These are phyloP conservation scores for Mycena amicta DNA, from an alignment of 768 basidiomycete species.

Conservation along the genomic window DNA sequence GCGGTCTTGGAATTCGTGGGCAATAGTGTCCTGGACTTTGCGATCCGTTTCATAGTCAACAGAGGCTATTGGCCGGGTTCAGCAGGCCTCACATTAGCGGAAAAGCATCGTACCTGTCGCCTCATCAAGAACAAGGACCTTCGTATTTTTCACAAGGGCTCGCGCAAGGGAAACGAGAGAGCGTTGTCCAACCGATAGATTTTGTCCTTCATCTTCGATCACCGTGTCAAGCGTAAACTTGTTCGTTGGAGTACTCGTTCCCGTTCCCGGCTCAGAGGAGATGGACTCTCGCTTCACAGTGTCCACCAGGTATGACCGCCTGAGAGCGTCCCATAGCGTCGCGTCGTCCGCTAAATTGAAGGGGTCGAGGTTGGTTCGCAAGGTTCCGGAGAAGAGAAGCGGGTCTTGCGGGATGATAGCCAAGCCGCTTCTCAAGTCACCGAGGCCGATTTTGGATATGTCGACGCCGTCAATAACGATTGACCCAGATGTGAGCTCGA, in stretches of 20 bases:
- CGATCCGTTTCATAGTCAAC: constrained; percentile 89
- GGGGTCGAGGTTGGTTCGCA: constrained; percentile 89
- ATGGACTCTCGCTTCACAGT: constrained; percentile 32
- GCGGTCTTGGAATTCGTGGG: constrained; percentile 78
- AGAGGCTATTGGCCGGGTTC: too few species aligned
- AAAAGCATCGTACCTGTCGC: constrained; percentile 74
- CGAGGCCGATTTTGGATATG: constrained; percentile 77
- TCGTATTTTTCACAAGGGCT: constrained; percentile 84
- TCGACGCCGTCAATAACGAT: constrained; percentile 85
- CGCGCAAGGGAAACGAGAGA: constrained; percentile 86
- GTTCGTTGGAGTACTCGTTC: constrained; percentile 47
- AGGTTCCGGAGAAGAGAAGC: constrained; percentile 68
- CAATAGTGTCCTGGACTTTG: constrained; percentile 90
- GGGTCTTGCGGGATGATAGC: constrained; percentile 88
- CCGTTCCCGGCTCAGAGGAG: constrained; percentile 41
- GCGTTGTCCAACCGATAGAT: constrained; percentile 80
- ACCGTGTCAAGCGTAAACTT: constrained; percentile 83
- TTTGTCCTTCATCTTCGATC: constrained; percentile 86
- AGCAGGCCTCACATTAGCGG: too few species aligned
- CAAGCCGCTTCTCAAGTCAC: constrained; percentile 65
- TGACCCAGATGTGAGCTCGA: constrained; percentile 75
- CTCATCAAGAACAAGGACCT: constrained; percentile 87
- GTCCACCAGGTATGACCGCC: constrained; percentile 82
- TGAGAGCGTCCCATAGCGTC: constrained; percentile 84
- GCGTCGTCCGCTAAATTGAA: constrained; percentile 82